Conservation (phyloP, 495 filamentous ascomycete species). For the Chaetomium fimeti region DNA sequence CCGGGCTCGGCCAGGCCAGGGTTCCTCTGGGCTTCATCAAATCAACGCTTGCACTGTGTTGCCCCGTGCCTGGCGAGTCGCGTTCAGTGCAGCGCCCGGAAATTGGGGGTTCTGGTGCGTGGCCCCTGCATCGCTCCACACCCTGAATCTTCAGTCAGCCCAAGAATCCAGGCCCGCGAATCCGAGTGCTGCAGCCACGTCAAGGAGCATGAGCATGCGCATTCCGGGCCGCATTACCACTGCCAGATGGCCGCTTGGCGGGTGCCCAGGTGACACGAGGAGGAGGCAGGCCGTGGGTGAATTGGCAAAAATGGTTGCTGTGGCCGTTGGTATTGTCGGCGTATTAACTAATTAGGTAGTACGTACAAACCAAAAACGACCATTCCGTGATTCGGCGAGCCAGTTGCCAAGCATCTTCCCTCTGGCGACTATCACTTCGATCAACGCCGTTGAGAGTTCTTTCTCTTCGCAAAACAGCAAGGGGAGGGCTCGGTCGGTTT, state of each 20-base stretch:
- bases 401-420: too few species aligned
- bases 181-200: not conserved
- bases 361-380: too few species aligned
- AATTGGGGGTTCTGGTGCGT: not conserved
- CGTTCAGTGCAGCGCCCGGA: not conserved
- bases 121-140: not conserved
- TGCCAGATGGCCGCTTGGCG: not conserved
- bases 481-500: too few species aligned
- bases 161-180: not conserved
- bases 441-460: too few species aligned
- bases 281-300: too few species aligned
- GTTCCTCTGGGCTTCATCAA: not conserved
- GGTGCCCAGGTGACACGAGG: not conserved
- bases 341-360: too few species aligned
- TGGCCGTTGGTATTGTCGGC: too few species aligned
- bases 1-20: not conserved
- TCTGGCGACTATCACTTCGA: too few species aligned
- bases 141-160: not conserved
- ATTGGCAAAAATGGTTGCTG: not conserved
- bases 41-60: conserved; percentile 6
- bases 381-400: too few species aligned
- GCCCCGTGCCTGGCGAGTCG: conserved; percentile 7
- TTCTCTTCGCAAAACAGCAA: too few species aligned
- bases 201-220: not conserved
- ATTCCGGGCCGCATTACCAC: not conserved